These are phyloP conservation scores for Elsinoe necatrix DNA, from an alignment of 2,329 filamentous ascomycete species.

Conservation along the genomic window DNA sequence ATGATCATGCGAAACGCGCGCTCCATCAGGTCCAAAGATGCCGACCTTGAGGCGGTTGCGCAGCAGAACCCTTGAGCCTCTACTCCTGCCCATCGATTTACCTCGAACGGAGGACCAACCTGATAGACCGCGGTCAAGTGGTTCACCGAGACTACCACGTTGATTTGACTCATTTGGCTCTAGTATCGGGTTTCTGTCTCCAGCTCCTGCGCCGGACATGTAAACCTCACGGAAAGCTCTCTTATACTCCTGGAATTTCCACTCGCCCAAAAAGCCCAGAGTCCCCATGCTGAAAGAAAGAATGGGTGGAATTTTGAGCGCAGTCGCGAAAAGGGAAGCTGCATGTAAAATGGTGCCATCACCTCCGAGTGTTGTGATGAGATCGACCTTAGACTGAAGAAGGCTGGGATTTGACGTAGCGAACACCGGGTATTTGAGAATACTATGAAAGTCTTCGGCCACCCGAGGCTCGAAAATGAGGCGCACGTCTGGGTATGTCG, in stretches of 20 bases:
- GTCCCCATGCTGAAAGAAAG: constrained; percentile 96
- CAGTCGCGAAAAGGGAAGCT: constrained; percentile 75
- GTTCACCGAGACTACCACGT: background rate
- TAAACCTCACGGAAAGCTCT: constrained; percentile 86
- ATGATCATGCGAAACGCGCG: constrained; percentile 27
- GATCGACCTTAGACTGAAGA: constrained; percentile 59
- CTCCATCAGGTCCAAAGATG: constrained; percentile 65
- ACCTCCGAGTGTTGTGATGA: constrained; percentile 83
- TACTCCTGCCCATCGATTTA: constrained; percentile 67
- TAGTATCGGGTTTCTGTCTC: background rate
- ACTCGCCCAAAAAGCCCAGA: constrained; percentile 88
- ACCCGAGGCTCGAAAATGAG: constrained; percentile 74
- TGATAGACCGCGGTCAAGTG: constrained; percentile 26
- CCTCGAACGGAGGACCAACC: constrained; percentile 68
- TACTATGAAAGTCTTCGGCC: constrained; percentile 61
- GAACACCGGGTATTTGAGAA: constrained; percentile 67
- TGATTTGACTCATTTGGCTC: background rate
- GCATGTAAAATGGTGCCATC: constrained; percentile 86
- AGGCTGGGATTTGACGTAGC: constrained; percentile 14
- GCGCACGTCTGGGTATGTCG: constrained; percentile 70
- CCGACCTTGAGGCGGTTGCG: constrained; percentile 81
- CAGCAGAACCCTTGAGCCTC: constrained; percentile 72
- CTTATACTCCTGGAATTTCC: constrained; percentile 91
- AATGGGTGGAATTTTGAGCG: constrained; percentile 75
- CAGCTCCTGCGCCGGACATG: constrained; percentile 59